A percentile compares a stretch with the other conserved stretches of the same genome.
Evolutionary conservation across 2,329 filamentous ascomycete genomes (phyloP).

Genomic region (Colletotrichum melonis): DNA sequence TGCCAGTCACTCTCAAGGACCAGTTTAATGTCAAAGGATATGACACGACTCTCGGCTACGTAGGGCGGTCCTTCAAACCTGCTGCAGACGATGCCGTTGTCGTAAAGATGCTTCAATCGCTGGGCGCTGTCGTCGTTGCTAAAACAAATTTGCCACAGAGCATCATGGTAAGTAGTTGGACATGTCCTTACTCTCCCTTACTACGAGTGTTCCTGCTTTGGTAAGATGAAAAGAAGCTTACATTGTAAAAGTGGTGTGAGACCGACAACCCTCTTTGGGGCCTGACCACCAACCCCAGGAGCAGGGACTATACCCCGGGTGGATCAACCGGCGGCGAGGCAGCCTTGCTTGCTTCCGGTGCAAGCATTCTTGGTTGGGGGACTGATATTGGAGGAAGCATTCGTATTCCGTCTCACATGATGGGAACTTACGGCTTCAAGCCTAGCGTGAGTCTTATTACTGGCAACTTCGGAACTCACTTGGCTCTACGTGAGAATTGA

Average conservation of each 20-base stretch:
- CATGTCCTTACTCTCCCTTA: no score
- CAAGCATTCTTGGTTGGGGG: slow-evolving; percentile 53
- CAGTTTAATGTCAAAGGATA: slow-evolving; percentile 67
- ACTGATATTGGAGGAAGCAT: slow-evolving; percentile 56
- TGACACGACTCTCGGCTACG: slow-evolving; percentile 64
- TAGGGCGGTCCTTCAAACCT: slow-evolving; percentile 59
- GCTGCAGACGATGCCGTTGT: slow-evolving; percentile 64
- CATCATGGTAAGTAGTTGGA: slow-evolving; percentile 61
- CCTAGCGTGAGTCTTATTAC: slow-evolving; percentile 36
- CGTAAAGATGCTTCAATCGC: slow-evolving; percentile 64
- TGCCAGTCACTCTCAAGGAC: slow-evolving; percentile 64
- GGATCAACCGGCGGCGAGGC: slow-evolving; percentile 72
- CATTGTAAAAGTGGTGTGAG: slow-evolving; percentile 42
- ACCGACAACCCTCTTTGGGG: slow-evolving; percentile 67
- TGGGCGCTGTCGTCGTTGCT: slow-evolving; percentile 72
- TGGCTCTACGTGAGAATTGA: slow-evolving; percentile 1
- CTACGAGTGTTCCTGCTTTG: no score
- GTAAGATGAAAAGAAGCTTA: not conserved
- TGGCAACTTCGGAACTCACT: not conserved
- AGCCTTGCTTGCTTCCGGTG: slow-evolving; percentile 52
- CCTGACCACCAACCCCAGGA: slow-evolving; percentile 71
- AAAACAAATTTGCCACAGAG: slow-evolving; percentile 77
- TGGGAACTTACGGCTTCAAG: slow-evolving; percentile 45
- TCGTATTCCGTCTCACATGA: slow-evolving; percentile 50
- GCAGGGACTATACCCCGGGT: slow-evolving; percentile 68